Evolutionary conservation across 805 yeast genomes (phyloP), one percentile per base, ranked within the genome.

Genomic region (Candida ortonii): DNA sequence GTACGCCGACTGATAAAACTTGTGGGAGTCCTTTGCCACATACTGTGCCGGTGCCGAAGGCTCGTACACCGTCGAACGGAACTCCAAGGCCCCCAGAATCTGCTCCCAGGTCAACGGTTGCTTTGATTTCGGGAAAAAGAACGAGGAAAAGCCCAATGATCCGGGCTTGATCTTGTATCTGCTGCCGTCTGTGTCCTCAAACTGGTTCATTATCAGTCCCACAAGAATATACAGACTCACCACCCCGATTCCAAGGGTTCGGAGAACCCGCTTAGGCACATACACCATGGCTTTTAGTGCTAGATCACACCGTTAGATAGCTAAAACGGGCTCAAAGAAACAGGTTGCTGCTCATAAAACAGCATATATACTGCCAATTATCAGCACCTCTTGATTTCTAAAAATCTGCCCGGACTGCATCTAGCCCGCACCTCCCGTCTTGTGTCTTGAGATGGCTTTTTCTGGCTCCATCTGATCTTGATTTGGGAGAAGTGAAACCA

Each of bases 1-100:
- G 26, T 69, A 41, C 8, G 65, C 51, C 5, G 57, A 47, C 18
- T 60, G 49, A 49, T 72, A 73, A 10, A 52, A 47, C 29, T 61
- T 41, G 31, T 43, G 47, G 46, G 75, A 69, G 29, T 41, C 42
- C 22, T 53, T 33, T 19, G 65, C 46, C n/a, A 70, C 60, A 25
- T 59, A 56, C 12, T 38, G 32, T 7, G 36, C 31, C 1, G 46
- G 41, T 3, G 48, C 43, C 15, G 29, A 23, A 3, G 30, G 20
- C 20, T 36, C 43, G 20, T 41, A 44, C 7, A 44, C 39, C 1
- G 36, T 14, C 10, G 45, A 34, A 7, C 31, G 30, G 29, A 44
- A 44, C 7, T 17, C 25, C 3, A 44, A 30, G 2, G 36, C 41
- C 14, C 41, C 22, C 9, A 22, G 15, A 5, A 44, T 13, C 20